Base-by-base conservation (phyloP, 2,329 filamentous ascomycete genomes). In the Scleromitrula shiraiana region DNA sequence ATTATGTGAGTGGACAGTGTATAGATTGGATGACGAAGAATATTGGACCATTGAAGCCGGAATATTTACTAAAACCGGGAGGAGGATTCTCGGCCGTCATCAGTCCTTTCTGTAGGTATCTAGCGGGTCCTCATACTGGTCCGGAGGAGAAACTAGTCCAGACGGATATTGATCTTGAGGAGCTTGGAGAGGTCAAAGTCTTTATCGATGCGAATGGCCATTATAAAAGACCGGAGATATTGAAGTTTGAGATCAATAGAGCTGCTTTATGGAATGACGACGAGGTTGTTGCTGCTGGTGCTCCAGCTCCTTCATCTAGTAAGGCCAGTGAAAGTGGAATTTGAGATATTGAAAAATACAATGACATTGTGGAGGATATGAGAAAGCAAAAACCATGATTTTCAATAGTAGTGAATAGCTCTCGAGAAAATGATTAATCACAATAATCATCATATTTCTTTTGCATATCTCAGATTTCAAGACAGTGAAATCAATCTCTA, bases 1-100 rank as follows among this genome's bases (percentile, higher is more conserved):
- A 68, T 44, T 70, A 69, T 24, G 65, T 72, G 2, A 69, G 72
- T 29, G 59, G 68, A 10, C 58, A 52, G 2, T 71, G 69, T 32
- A 55, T 72, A 12, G 53, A 62, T 12, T 72, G 44, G 44, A 39
- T 46, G 36, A 20, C 40, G 12, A 20, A 41, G 4, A 46, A 41
- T 14, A 1, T 46, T 4, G 44, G 44, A 24, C n/a, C n/a, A n/a
- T n/a, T n/a, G n/a, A n/a, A n/a, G n/a, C 26, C 35, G 20, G 33
- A 46, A 5, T 27, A 39, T 24, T 19, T 40, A 3, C 32, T 46
- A 1, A 39, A 41, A 14, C 30, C n/a, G 10, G 44, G 44, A 19
- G 44, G 36, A 4, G 36, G 44, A 10, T 46, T 33, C 23, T 40
- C 23, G 17, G 35, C 36, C 5, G 15, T 46, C 12, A 40, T 41